A percentile compares a stretch with the other conserved stretches of the same genome.
Evolutionary conservation across 768 basidiomycete genomes (phyloP).

Genomic region (Mycena galopus): DNA sequence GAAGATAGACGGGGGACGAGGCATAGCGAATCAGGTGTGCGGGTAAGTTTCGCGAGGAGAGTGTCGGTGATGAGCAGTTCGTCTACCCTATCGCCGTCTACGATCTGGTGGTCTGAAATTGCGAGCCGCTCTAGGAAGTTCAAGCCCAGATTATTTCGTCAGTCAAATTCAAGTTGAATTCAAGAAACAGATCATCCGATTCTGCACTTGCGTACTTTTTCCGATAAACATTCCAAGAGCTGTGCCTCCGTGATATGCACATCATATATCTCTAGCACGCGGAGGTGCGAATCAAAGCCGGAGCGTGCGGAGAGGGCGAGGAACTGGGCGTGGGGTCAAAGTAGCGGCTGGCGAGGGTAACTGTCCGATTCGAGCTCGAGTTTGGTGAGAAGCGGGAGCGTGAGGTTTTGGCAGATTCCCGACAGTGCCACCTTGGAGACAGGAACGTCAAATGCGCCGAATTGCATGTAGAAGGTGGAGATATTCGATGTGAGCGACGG

Average conservation of each 20-base stretch:
- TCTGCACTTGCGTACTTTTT: too few species aligned
- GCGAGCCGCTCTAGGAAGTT: slow-evolving; percentile 6
- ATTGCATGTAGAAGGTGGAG: neutral
- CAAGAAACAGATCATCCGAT: too few species aligned
- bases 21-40: neutral
- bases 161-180: too few species aligned
- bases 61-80: neutral
- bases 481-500: neutral
- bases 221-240: slow-evolving; percentile 5
- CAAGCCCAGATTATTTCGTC: too few species aligned
- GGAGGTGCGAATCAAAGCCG: neutral
- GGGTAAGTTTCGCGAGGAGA: slow-evolving; percentile 4
- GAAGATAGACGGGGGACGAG: neutral
- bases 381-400: neutral
- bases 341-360: neutral
- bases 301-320: slow-evolving; percentile 12
- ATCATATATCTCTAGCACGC: neutral
- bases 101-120: slow-evolving; percentile 16
- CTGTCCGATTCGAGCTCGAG: neutral
- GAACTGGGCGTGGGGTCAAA: slow-evolving; percentile 2
- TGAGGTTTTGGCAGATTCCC: neutral
- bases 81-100: neutral
- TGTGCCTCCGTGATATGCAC: neutral
- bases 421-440: neutral
- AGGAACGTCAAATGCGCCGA: too few species aligned